Conservation (phyloP, 805 yeast genomes). For the Kuraishia capsulata region DNA sequence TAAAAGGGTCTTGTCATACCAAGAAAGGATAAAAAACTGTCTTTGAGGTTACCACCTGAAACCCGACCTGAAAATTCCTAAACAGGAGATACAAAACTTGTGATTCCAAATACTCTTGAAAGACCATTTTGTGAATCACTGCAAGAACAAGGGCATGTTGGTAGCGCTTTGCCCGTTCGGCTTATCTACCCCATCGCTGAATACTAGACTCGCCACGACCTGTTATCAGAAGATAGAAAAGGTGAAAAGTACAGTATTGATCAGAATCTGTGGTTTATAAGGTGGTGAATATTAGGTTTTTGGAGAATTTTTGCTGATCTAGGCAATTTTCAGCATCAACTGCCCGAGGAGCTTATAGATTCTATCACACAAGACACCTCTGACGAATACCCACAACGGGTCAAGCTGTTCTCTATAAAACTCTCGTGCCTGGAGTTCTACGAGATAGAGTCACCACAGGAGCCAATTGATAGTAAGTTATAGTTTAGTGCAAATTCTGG, state of each 20-base stretch:
- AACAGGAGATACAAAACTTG: not conserved
- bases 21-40: not conserved
- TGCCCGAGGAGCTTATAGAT: too few species aligned
- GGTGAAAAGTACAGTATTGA: too few species aligned
- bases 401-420: constrained; percentile 30
- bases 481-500: constrained; percentile 37
- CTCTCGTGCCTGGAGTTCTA: constrained; percentile 34
- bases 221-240: too few species aligned
- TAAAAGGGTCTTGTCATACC: too few species aligned
- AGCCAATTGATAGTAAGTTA: constrained; percentile 29
- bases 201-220: too few species aligned
- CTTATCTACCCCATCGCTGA: not conserved
- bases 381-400: constrained; percentile 38
- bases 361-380: too few species aligned
- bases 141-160: too few species aligned
- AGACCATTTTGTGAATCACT: not conserved
- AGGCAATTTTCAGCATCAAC: too few species aligned
- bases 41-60: not conserved
- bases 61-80: not conserved
- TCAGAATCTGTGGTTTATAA: too few species aligned
- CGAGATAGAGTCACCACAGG: constrained; percentile 26
- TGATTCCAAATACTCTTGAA: not conserved
- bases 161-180: too few species aligned
- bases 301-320: too few species aligned
- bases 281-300: too few species aligned